phyloP scores from a whole-genome alignment of 257 asterid genomes.

The Solanum pimpinellifolium region DNA sequence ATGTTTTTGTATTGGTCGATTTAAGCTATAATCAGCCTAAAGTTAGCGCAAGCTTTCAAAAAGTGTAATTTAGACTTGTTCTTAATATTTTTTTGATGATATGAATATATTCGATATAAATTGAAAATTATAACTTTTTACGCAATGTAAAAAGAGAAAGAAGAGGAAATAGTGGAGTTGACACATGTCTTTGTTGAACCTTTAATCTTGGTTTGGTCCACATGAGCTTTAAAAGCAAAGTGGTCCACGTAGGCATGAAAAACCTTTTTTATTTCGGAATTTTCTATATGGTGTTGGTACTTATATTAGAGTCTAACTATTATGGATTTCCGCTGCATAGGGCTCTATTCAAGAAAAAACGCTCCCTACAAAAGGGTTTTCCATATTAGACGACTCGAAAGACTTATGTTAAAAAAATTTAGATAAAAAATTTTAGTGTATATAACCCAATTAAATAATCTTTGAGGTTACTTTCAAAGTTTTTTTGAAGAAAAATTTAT shows the following conservation, averaged over 20 bases:
- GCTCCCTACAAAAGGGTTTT: too few species aligned
- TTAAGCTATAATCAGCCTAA: neutral
- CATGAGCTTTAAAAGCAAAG: neutral
- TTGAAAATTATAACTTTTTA: neutral
- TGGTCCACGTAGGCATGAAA: neutral
- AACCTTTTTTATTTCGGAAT: rapidly evolving
- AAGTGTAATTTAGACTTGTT: neutral
- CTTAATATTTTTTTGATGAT: neutral
- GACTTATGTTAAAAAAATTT: too few species aligned
- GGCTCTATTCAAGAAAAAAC: rapidly evolving
- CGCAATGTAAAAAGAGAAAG: neutral
- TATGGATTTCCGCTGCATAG: rapidly evolving
- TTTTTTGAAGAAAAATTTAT: neutral
- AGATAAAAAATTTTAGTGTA: neutral
- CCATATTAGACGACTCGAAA: too few species aligned
- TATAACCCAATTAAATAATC: neutral
- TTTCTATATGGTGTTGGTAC: too few species aligned
- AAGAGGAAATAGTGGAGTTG: neutral
- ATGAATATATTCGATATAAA: neutral
- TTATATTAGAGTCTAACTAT: too few species aligned
- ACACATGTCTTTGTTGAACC: neutral
- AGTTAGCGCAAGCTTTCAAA: neutral
- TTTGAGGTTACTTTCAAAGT: neutral
- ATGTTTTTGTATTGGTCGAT: neutral
- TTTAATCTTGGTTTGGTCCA: neutral